Evolutionary conservation across 352 stramenopile genomes (phyloP), one percentile per base, ranked within the genome.

Genomic region (Elongisporangium senticosum): DNA sequence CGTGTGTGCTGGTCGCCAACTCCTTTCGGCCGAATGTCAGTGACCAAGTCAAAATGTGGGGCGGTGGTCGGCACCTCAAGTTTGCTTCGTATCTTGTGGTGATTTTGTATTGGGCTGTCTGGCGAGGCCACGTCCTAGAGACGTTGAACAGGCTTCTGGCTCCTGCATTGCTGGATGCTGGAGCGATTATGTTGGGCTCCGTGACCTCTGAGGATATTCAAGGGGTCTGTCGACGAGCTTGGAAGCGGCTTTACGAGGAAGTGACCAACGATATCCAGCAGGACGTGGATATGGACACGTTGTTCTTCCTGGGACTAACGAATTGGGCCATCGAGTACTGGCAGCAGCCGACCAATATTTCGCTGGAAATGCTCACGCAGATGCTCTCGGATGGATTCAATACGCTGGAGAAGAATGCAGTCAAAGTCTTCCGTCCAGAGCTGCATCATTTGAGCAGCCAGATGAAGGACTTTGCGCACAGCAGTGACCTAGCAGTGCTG

Each of bases 261-360:
- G 66, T 86, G 43, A 59, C 59, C 13, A 61, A 66, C 49, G 68
- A 86, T 52, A 82, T 90, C 20, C 75, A 85, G 56, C 56, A 79
- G 21, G 73, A 87, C 53, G 74, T 88, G 47, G 77, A 87, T 49
- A 59, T 93, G 13, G 83, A 93, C 63, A 64, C 70, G 24, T 82
- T 71, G 68, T 93, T 93, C 58, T 66, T 93, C 53, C 59, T 93
- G 53, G 74, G 78, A 11, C 59, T 93, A 14, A 70, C 64, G 26
- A 84, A 83, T 39, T 93, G 83, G 81, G 56, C 83, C 11, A 71
- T 90, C 33, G 77, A 91, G 59, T 93, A 90, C 58, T 93, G 81
- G 83, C 83, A 91, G 53, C 81, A 90, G 23, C 83, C 79, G 19
- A 89, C 81, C 3, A 69, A 81, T n/a, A 86, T 90, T 61, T 89